phyloP scores from a whole-genome alignment of 192 early-diverging fungal species.

The Helicostylum pulchrum region DNA sequence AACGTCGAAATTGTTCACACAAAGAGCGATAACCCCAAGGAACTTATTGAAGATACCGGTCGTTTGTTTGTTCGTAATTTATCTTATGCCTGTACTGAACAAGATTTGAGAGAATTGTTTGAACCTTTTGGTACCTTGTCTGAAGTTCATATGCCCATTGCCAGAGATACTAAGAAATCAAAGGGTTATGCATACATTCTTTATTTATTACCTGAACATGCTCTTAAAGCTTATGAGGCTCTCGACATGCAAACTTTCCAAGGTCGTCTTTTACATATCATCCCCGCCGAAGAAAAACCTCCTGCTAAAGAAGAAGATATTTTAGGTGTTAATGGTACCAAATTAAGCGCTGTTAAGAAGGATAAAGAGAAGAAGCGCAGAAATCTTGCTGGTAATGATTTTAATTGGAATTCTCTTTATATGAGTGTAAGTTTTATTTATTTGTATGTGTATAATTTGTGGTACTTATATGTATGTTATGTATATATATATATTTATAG shows the following conservation, averaged over 20 bases:
- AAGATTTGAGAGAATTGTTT: conserved; percentile 82
- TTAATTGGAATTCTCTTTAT: conserved; percentile 96
- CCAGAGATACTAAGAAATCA: conserved; percentile 86
- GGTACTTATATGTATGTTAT: conserved; percentile 4
- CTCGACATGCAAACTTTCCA: conserved; percentile 86
- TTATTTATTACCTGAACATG: conserved; percentile 90
- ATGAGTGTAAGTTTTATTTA: conserved; percentile 72
- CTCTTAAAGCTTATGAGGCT: conserved; percentile 79
- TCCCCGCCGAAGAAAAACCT: conserved; percentile 87
- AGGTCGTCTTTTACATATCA: conserved; percentile 87
- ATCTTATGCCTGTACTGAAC: conserved; percentile 83
- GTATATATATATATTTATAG: no score
- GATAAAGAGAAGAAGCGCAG: conserved; percentile 81
- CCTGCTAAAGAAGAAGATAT: conserved; percentile 52
- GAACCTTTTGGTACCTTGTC: conserved; percentile 86
- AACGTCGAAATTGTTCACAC: not conserved
- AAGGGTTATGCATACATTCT: conserved; percentile 93
- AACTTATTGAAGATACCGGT: conserved; percentile 89
- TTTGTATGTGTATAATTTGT: not conserved
- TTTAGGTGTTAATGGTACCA: conserved; percentile 46
- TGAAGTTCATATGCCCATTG: conserved; percentile 94
- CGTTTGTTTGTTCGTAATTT: conserved; percentile 93
- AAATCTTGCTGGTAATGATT: conserved; percentile 73
- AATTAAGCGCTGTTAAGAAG: conserved; percentile 70
- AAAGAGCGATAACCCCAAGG: conserved; percentile 44